Evolutionary conservation across 1,284 basidiomycete species (phyloP).

Genomic region (Pholiota adiposa): DNA sequence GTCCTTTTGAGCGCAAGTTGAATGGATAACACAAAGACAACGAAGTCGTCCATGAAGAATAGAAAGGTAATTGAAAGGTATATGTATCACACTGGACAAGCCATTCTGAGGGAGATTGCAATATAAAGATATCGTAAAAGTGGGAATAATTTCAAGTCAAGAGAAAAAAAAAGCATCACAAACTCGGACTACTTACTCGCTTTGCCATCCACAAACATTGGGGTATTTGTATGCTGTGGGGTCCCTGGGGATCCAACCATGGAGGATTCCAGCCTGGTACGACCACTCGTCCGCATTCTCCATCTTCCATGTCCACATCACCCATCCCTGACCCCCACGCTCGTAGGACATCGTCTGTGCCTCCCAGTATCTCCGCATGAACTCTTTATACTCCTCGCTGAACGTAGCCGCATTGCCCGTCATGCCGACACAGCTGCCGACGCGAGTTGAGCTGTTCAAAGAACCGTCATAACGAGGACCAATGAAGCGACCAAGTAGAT

Average conservation of each 20-base stretch:
- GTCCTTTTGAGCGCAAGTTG: too few relatives aligned
- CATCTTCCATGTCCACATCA: constrained; percentile 74
- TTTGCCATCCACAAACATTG: constrained; percentile 38
- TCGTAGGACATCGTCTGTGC: constrained; percentile 77
- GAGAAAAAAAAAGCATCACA: background rate
- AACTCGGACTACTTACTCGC: background rate
- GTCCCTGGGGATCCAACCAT: constrained; percentile 82
- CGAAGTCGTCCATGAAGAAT: too few relatives aligned
- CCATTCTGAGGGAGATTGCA: too few relatives aligned
- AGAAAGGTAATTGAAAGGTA: too few relatives aligned
- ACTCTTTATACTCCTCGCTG: constrained; percentile 79
- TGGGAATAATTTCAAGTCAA: background rate
- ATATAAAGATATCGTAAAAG: too few relatives aligned
- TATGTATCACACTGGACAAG: too few relatives aligned
- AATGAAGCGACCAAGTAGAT: constrained; percentile 62
- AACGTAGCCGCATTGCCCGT: constrained; percentile 77
- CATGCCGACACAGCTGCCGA: constrained; percentile 74
- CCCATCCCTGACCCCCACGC: constrained; percentile 62
- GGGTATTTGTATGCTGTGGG: constrained; percentile 42
- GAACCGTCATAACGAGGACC: constrained; percentile 85
- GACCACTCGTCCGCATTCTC: constrained; percentile 79
- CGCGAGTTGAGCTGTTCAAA: constrained; percentile 58
- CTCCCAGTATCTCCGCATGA: constrained; percentile 84
- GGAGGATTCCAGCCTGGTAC: constrained; percentile 72
- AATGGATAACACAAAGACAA: too few relatives aligned